Evolutionary conservation across 192 early-diverging fungal genomes (phyloP).

Genomic region (Podila minutissima): DNA sequence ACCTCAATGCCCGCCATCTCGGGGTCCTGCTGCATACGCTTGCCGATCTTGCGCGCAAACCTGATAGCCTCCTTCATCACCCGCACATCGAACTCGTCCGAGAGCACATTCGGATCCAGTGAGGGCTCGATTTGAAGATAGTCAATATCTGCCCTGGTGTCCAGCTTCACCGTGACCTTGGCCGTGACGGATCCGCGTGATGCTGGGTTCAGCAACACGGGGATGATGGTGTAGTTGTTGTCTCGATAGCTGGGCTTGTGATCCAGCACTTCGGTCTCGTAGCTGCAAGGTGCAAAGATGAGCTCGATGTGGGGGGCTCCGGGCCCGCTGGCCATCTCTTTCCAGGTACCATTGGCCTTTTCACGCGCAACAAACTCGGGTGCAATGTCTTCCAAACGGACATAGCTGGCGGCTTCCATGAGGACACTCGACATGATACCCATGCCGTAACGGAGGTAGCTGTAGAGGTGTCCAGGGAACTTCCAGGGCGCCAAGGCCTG

Average conservation of each 20-base stretch:
- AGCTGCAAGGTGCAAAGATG: slow-evolving; percentile 5
- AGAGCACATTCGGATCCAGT: slow-evolving; percentile 14
- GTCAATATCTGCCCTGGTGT: not conserved
- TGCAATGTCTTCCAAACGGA: slow-evolving; percentile 19
- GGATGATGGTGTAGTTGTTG: slow-evolving; percentile 11
- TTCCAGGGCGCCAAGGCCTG: not conserved
- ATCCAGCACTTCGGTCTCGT: not conserved
- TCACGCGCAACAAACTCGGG: slow-evolving; percentile 31
- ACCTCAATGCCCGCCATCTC: slow-evolving; percentile 8
- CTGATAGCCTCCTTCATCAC: slow-evolving; percentile 7
- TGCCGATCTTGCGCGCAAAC: slow-evolving; percentile 14
- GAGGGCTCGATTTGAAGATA: not conserved
- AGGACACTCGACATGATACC: slow-evolving; percentile 5
- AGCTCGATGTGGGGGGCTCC: slow-evolving; percentile 28
- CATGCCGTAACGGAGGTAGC: slow-evolving; percentile 9
- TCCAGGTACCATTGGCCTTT: slow-evolving; percentile 17
- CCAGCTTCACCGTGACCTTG: not conserved
- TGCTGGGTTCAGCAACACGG: slow-evolving; percentile 14
- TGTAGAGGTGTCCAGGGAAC: not conserved
- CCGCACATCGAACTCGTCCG: slow-evolving; percentile 18
- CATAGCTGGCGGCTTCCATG: slow-evolving; percentile 13
- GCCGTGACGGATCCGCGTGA: slow-evolving; percentile 7
- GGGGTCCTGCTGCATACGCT: slow-evolving; percentile 13
- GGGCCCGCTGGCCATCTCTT: slow-evolving; percentile 22
- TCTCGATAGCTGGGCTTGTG: not conserved